Base-by-base conservation (phyloP, 202 grass and related monocot genomes). In the Digitaria exilis region DNA sequence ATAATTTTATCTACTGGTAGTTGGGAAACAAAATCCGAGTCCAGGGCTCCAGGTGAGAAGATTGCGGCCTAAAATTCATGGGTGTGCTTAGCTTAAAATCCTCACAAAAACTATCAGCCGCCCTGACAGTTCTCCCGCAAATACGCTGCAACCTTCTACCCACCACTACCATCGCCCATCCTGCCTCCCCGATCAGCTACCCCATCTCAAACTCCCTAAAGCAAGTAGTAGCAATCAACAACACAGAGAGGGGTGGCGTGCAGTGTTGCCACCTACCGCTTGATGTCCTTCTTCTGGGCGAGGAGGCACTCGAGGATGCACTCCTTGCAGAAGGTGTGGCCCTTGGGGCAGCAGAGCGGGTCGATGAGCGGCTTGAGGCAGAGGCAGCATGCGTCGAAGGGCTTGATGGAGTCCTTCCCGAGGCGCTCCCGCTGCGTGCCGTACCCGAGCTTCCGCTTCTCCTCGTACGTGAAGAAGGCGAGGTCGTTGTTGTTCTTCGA, bases 401-500 rank as follows among this genome's bases (percentile, higher is more conserved):
- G 96, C 84, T 99, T 99, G 96, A 99, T 94, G 24, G 96, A 99
- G 80, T 99, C 96, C 89, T 91, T 99, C 4, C 96, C 96, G 12
- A 99, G 90, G 31, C 96, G 96, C 86, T 99, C 93, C 89, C 94
- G 91, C 84, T 99, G 96, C 80, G 96, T 99, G 56, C 96, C 96
- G 86, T 94, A 99, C 78, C 96, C 96, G 69, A 99, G 93, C 86
- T 99, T 99, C 71, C 96, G 84, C 93, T 99, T 99, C 91, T 99
- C 96, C 88, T 99, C 96, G 93, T 99, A 99, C 21, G 96, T 99
- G 86, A 99, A 99, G 91, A 94, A 99, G 56, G 96, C 96, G 48
- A 99, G 93, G 71, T 99, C 96, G 73, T 99, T 99, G 81, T 99
- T 99, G 91, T 99, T 99, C 86, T 99, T 99, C 74, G 96, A 99